Conservation (phyloP, 768 basidiomycete genomes). For the Amanita rubescens region DNA sequence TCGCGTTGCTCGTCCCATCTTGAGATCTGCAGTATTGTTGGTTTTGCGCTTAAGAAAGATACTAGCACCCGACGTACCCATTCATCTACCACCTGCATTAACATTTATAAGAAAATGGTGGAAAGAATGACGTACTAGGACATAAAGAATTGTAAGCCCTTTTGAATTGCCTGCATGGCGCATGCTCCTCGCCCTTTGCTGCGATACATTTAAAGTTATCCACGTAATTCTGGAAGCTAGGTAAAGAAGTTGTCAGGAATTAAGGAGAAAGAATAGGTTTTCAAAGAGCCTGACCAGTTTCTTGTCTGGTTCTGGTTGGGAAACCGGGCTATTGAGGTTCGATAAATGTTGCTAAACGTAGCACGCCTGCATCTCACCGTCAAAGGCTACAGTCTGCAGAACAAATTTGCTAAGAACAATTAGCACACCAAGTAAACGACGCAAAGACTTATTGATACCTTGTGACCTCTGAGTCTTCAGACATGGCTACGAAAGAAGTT, state of each 20-base stretch:
- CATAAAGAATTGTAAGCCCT: constrained; percentile 93
- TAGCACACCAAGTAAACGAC: constrained; percentile 3
- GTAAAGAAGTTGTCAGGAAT: background rate
- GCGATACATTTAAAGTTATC: constrained; percentile 98
- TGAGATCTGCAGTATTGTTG: constrained; percentile 42
- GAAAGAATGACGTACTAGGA: constrained; percentile 57
- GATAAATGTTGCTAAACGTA: background rate
- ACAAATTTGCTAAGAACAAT: constrained; percentile 61
- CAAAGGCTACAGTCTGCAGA: constrained; percentile 94
- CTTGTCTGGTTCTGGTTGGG: constrained; percentile 91
- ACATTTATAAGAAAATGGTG: background rate
- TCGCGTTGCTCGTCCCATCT: constrained; percentile 97
- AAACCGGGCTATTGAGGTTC: constrained; percentile 59
- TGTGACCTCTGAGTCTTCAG: constrained; percentile 45
- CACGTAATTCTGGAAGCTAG: constrained; percentile 90
- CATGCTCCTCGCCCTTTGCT: constrained; percentile 96
- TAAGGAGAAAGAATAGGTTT: background rate
- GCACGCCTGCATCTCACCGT: constrained; percentile 40
- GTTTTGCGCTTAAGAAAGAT: background rate
- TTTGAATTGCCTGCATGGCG: constrained; percentile 99
- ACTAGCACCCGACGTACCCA: constrained; percentile 51
- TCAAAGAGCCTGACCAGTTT: constrained; percentile 65
- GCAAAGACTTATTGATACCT: constrained; percentile 32
- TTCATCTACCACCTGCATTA: constrained; percentile 52
- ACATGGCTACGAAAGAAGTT: constrained; percentile 38